A percentile compares a stretch with the other conserved stretches of the same genome.
Evolutionary conservation across 257 asterid genomes (phyloP).

Genomic region (Mitragyna speciosa): DNA sequence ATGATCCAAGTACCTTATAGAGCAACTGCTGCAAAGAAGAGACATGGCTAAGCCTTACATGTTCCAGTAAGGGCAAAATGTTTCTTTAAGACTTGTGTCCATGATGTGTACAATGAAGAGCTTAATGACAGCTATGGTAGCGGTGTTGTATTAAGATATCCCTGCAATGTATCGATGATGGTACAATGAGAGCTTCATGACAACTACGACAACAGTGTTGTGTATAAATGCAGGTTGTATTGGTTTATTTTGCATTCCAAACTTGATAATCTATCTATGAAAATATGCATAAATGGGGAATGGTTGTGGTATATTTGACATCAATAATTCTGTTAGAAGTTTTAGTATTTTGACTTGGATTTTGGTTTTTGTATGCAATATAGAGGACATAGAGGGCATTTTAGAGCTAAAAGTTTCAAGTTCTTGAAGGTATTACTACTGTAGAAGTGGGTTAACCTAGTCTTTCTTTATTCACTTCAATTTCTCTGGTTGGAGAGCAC

Average conservation of each 20-base stretch:
- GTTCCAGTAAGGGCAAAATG: neutral
- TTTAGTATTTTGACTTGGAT: constrained; percentile 2
- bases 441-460: constrained; percentile 54
- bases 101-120: constrained; percentile 2
- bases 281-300: neutral
- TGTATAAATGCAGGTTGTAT: neutral
- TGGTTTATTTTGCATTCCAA: neutral
- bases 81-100: neutral
- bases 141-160: neutral
- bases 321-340: neutral
- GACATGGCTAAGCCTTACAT: neutral
- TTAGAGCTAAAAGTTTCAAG: constrained; percentile 65
- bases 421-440: constrained; percentile 78
- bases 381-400: constrained; percentile 67
- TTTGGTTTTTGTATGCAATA: neutral
- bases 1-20: constrained; percentile 48
- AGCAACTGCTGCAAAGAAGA: constrained; percentile 43
- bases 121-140: neutral
- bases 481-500: neutral
- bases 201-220: too few species aligned
- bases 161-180: too few species aligned
- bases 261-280: neutral
- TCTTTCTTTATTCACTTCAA: constrained; percentile 12
- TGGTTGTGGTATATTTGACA: neutral
- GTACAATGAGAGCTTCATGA: too few species aligned